Evolutionary conservation across 2,329 filamentous ascomycete species (phyloP).

Genomic region (Thielaviopsis euricoi): DNA sequence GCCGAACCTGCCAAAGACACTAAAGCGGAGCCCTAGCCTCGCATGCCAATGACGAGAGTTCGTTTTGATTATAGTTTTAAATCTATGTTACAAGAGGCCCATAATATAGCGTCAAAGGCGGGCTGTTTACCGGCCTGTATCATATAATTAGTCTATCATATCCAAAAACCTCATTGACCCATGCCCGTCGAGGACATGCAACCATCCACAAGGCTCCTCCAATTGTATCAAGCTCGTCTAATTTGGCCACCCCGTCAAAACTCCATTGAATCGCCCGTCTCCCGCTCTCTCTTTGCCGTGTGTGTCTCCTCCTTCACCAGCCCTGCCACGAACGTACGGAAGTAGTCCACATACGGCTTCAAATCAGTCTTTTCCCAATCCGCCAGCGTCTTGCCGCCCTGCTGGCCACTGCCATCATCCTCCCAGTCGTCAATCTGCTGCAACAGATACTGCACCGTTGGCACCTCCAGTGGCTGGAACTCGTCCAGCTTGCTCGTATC

Average conservation of each 20-base stretch:
- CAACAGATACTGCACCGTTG: slow-evolving; percentile 69
- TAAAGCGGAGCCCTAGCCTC: not conserved
- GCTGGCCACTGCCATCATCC: slow-evolving; percentile 19
- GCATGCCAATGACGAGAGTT: not conserved
- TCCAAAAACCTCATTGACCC: no score
- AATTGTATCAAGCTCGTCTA: not conserved
- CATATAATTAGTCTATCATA: not conserved
- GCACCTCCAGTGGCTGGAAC: slow-evolving; percentile 80
- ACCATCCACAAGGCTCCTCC: not conserved
- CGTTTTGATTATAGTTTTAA: slow-evolving; percentile 2
- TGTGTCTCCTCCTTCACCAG: slow-evolving; percentile 61
- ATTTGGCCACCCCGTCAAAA: slow-evolving; percentile 23
- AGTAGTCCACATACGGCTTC: slow-evolving; percentile 83
- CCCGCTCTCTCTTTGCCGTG: slow-evolving; percentile 38
- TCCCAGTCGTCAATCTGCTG: slow-evolving; percentile 76
- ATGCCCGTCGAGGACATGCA: no score
- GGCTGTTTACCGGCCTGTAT: not conserved
- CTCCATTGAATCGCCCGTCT: slow-evolving; percentile 32
- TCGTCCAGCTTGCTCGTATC: slow-evolving; percentile 55
- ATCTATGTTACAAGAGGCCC: not conserved
- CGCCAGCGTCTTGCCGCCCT: slow-evolving; percentile 29
- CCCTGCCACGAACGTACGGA: slow-evolving; percentile 61
- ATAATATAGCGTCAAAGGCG: slow-evolving; percentile 3
- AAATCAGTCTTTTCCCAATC: slow-evolving; percentile 97
- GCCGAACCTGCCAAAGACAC: not conserved